These are phyloP conservation scores for Zygnema cylindricum DNA, from an alignment of 139 green algal genomes.

Conservation along the genomic window DNA sequence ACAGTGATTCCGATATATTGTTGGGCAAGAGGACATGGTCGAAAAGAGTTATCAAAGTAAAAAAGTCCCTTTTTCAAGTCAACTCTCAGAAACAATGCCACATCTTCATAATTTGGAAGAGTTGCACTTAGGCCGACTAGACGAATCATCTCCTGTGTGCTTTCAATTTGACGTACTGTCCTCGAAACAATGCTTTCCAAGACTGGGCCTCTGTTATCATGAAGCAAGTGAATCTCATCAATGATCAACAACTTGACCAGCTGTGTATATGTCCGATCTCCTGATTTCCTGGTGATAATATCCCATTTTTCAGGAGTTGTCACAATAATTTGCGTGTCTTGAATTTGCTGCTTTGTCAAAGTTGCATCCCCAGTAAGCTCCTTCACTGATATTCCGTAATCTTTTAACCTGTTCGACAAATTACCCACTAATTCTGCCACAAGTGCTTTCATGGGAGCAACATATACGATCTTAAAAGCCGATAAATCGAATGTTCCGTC, in stretches of 20 bases:
- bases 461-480: slow-evolving; percentile 87
- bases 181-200: slow-evolving; percentile 93
- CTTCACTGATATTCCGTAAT: slow-evolving; percentile 70
- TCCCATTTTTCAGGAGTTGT: slow-evolving; percentile 99
- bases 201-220: slow-evolving; percentile 93
- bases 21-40: slow-evolving; percentile 92
- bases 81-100: slow-evolving; percentile 92
- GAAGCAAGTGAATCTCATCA: slow-evolving; percentile 98
- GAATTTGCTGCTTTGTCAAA: slow-evolving; percentile 90
- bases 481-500: slow-evolving; percentile 86
- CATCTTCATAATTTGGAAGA: slow-evolving; percentile 97
- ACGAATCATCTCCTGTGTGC: slow-evolving; percentile 90
- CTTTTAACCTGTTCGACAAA: slow-evolving; percentile 61
- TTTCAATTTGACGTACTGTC: slow-evolving; percentile 91
- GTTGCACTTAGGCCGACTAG: slow-evolving; percentile 95
- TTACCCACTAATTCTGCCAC: slow-evolving; percentile 99
- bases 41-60: slow-evolving; percentile 92
- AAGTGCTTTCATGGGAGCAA: slow-evolving; percentile 98
- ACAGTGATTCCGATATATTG: slow-evolving; percentile 95
- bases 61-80: slow-evolving; percentile 91
- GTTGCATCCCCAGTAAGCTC: slow-evolving; percentile 57
- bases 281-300: slow-evolving; percentile 97
- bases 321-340: slow-evolving; percentile 95
- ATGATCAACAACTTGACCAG: slow-evolving; percentile 93
- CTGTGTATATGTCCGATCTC: slow-evolving; percentile 89